Conservation (phyloP, 176 grass and related monocot species). For the Echinochloa phyllopogon region DNA sequence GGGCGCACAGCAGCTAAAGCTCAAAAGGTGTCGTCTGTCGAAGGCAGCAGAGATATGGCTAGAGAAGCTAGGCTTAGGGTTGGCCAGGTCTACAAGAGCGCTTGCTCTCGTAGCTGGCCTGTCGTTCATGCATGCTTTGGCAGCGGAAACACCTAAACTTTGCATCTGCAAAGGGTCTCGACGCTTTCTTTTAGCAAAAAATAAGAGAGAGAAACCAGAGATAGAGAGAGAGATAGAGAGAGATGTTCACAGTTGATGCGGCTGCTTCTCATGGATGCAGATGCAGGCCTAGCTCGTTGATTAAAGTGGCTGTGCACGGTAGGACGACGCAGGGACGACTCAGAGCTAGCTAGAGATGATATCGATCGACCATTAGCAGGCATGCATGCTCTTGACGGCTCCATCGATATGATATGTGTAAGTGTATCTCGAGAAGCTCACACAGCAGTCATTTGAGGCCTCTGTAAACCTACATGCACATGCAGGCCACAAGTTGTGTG, state of each 20-base stretch:
- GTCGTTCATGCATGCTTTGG: constrained; percentile 52
- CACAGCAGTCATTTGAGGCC: constrained; percentile 52
- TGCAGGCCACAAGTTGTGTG: constrained; percentile 24
- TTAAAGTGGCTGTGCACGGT: constrained; percentile 60
- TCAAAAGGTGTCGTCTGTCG: constrained; percentile 32
- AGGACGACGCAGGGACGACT: constrained; percentile 52
- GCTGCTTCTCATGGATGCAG: constrained; percentile 17
- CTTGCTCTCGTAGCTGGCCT: constrained; percentile 40
- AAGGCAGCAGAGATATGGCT: constrained; percentile 52
- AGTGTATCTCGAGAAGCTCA: constrained; percentile 55
- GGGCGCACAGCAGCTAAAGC: constrained; percentile 53
- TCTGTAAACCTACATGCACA: constrained; percentile 26
- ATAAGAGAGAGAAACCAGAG: neutral
- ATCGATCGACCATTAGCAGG: constrained; percentile 38
- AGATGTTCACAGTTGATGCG: constrained; percentile 22
- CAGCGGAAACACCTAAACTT: constrained; percentile 67
- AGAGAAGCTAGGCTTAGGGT: constrained; percentile 52
- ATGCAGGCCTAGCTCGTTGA: constrained; percentile 47
- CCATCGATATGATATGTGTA: constrained; percentile 43
- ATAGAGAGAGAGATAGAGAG: neutral
- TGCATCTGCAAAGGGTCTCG: constrained; percentile 41
- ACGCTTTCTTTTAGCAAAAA: constrained; percentile 24
- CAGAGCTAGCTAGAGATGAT: constrained; percentile 41
- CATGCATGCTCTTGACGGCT: constrained; percentile 43
- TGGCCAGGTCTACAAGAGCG: constrained; percentile 38